These are phyloP conservation scores for Perilla frutescens DNA, from an alignment of 257 asterid species.

Conservation along the genomic window DNA sequence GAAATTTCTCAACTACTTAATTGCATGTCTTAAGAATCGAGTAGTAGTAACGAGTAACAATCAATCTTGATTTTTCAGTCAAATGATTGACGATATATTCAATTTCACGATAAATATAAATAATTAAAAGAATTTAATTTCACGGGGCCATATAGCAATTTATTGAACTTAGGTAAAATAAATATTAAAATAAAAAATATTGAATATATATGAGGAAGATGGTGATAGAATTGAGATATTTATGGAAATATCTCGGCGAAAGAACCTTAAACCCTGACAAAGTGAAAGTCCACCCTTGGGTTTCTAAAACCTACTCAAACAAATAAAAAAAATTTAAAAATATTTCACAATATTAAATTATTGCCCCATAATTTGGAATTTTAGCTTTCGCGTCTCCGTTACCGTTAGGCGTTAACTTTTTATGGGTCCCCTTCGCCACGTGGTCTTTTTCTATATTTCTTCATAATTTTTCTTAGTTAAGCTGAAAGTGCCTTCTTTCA, in stretches of 20 bases:
- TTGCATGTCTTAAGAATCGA: not conserved
- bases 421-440: no score
- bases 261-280: slow-evolving; percentile 43
- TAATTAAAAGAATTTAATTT: not conserved
- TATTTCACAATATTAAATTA: not conserved
- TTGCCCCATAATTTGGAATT: not conserved
- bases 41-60: not conserved
- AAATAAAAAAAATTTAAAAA: not conserved
- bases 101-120: not conserved
- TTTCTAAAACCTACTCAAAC: slow-evolving; percentile 11
- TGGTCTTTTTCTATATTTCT: not conserved
- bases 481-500: no score
- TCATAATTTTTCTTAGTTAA: not conserved
- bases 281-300: slow-evolving; percentile 4
- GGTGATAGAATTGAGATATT: slow-evolving; percentile 31
- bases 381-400: not conserved
- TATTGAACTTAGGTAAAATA: not conserved
- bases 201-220: not conserved
- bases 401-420: not conserved
- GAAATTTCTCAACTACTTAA: no score
- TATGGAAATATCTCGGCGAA: slow-evolving; percentile 29
- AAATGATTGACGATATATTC: not conserved
- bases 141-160: not conserved
- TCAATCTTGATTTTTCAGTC: not conserved
- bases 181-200: slow-evolving; percentile 23